A percentile compares a stretch with the other conserved stretches of the same genome.
phyloP scores from a whole-genome alignment of 805 yeast genomes.

The Isabelozyma heimii region DNA sequence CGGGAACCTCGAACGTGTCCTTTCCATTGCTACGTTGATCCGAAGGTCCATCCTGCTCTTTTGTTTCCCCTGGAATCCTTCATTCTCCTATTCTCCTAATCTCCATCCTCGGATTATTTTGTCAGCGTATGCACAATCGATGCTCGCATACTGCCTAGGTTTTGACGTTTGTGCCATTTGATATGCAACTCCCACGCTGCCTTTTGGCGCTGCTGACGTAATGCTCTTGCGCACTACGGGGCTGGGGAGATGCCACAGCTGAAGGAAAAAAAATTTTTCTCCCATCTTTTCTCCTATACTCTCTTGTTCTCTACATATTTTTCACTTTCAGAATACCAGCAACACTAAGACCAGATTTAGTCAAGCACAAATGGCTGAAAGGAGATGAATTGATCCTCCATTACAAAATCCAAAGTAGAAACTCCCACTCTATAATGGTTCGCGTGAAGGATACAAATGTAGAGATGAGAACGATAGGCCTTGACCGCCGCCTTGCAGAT shows the following conservation, averaged over 20 bases:
- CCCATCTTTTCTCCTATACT: conserved; percentile 11
- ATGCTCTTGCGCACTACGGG: background rate
- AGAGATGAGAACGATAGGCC: conserved; percentile 1
- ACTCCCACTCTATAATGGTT: conserved; percentile 24
- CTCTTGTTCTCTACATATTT: conserved; percentile 24
- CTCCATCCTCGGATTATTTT: background rate
- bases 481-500: too few species aligned
- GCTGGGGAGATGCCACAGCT: background rate
- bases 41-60: background rate
- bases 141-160: background rate
- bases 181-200: background rate
- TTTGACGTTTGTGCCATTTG: background rate
- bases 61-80: background rate
- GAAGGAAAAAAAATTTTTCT: conserved; percentile 3
- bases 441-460: conserved; percentile 43
- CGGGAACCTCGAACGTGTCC: too few species aligned
- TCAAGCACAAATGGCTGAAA: conserved; percentile 50
- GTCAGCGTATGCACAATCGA: background rate
- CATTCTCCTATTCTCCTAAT: background rate
- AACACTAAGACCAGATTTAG: conserved; percentile 39
- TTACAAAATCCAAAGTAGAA: conserved; percentile 24
- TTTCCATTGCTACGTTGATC: too few species aligned
- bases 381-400: conserved; percentile 26
- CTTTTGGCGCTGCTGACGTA: background rate
- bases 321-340: conserved; percentile 48